Evolutionary conservation across 1,284 basidiomycete genomes (phyloP).

Genomic region (Trichosporon sp.): DNA sequence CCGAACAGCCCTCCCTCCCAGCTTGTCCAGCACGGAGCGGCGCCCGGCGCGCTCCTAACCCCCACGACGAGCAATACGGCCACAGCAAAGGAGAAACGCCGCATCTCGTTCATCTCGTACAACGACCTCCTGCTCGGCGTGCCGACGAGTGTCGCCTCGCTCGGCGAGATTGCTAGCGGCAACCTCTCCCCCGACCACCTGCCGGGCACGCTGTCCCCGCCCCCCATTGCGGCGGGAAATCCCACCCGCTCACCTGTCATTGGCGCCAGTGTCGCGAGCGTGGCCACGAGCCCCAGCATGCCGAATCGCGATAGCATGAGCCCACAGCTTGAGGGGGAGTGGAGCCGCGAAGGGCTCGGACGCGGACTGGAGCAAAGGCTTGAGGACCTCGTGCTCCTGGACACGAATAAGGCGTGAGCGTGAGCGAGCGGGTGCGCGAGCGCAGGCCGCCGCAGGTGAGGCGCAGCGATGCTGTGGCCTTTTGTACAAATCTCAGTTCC

Average conservation of each 20-base stretch:
- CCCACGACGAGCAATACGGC: constrained; percentile 35
- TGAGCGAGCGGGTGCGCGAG: not conserved
- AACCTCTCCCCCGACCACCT: constrained; percentile 54
- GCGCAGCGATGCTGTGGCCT: not conserved
- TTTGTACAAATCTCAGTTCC: not conserved
- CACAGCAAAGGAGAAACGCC: constrained; percentile 48
- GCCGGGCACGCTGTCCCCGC: constrained; percentile 45
- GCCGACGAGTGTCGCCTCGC: constrained; percentile 68
- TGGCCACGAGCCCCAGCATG: not conserved
- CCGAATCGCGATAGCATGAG: not conserved
- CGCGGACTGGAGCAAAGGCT: constrained; percentile 76
- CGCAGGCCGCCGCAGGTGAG: not conserved
- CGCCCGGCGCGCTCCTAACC: constrained; percentile 62
- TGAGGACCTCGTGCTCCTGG: constrained; percentile 57
- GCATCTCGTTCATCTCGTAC: constrained; percentile 84
- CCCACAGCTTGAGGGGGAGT: constrained; percentile 64
- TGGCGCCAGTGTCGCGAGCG: constrained; percentile 3
- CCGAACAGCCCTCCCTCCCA: constrained; percentile 26
- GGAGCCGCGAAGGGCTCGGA: constrained; percentile 78
- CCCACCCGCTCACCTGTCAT: constrained; percentile 58
- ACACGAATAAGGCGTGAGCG: constrained; percentile 15
- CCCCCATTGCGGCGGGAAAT: not conserved
- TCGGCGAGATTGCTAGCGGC: constrained; percentile 69
- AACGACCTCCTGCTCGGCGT: constrained; percentile 76
- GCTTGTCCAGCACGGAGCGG: constrained; percentile 34